phyloP scores from a whole-genome alignment of 129 eudicot genomes.

The Escallonia rubra region DNA sequence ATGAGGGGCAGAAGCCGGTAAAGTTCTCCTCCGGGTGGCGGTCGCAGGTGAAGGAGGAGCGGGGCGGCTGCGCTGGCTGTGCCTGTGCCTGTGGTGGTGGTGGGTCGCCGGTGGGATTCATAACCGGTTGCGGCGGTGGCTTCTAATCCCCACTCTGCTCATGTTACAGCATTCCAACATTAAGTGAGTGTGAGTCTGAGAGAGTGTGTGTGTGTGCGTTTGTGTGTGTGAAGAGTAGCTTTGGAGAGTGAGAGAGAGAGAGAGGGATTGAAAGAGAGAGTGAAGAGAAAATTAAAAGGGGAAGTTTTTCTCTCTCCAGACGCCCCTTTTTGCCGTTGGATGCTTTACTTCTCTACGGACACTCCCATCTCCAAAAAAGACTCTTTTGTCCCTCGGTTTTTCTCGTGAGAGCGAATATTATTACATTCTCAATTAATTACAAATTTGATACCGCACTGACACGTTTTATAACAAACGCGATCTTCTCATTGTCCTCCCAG shows the following conservation, averaged over 20 bases:
- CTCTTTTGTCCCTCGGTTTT: slow-evolving; percentile 16
- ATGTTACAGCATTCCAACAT: slow-evolving; percentile 29
- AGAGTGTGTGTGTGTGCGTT: slow-evolving; percentile 7
- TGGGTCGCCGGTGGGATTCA: slow-evolving; percentile 66
- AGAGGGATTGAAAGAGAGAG: background rate
- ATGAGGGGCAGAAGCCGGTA: slow-evolving; percentile 78
- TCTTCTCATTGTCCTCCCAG: too few species aligned
- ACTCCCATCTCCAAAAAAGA: slow-evolving; percentile 1
- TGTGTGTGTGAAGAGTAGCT: slow-evolving; percentile 7
- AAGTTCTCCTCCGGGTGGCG: slow-evolving; percentile 78
- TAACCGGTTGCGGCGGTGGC: slow-evolving; percentile 35
- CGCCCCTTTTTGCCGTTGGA: slow-evolving; percentile 28
- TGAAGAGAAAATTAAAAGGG: background rate
- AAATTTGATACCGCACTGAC: background rate
- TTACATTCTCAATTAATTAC: background rate
- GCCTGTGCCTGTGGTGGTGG: slow-evolving; percentile 53
- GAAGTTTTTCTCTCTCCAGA: background rate
- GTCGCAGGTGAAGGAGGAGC: slow-evolving; percentile 78
- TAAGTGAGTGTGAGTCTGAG: slow-evolving; percentile 6
- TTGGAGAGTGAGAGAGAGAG: slow-evolving; percentile 9
- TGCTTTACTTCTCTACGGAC: slow-evolving; percentile 35
- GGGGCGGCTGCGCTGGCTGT: slow-evolving; percentile 54
- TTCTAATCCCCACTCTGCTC: slow-evolving; percentile 38
- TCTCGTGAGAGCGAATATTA: background rate
- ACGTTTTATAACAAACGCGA: too few species aligned